phyloP scores from a whole-genome alignment of 352 stramenopile genomes.

The Phytophthora tentaculata region DNA sequence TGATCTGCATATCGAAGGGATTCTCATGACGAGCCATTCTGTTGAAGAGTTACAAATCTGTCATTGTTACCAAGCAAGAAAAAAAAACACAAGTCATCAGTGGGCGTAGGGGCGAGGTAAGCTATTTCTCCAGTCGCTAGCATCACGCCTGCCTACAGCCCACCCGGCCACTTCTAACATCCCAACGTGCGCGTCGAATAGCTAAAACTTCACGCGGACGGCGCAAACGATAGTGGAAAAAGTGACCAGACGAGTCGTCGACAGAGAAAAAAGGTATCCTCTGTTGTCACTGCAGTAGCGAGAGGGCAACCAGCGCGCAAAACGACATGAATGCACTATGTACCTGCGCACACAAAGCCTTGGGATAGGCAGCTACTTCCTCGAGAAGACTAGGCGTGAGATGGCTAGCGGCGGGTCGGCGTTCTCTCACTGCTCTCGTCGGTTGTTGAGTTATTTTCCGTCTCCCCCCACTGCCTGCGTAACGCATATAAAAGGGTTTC shows the following conservation, averaged over 20 bases:
- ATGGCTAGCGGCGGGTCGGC: conserved; percentile 27
- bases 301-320: not conserved
- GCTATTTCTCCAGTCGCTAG: conserved; percentile 2
- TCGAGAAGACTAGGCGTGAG: conserved; percentile 24
- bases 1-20: conserved; percentile 98
- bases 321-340: not conserved
- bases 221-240: conserved; percentile 22
- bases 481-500: conserved; percentile 39
- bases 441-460: conserved; percentile 44
- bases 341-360: conserved; percentile 27
- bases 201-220: conserved; percentile 14
- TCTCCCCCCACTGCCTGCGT: conserved; percentile 29
- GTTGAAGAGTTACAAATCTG: conserved; percentile 33
- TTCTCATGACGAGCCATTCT: conserved; percentile 91
- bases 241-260: conserved; percentile 4
- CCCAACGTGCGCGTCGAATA: conserved; percentile 13
- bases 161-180: not conserved
- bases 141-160: not conserved
- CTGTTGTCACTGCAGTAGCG: not conserved
- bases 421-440: conserved; percentile 40
- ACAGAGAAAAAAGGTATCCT: conserved; percentile 29
- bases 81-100: conserved; percentile 3
- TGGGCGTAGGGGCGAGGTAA: conserved; percentile 8
- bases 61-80: conserved; percentile 12
- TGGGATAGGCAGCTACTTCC: conserved; percentile 18